Conservation (phyloP, 2,329 filamentous ascomycete genomes). For the Clonostachys byssicola region DNA sequence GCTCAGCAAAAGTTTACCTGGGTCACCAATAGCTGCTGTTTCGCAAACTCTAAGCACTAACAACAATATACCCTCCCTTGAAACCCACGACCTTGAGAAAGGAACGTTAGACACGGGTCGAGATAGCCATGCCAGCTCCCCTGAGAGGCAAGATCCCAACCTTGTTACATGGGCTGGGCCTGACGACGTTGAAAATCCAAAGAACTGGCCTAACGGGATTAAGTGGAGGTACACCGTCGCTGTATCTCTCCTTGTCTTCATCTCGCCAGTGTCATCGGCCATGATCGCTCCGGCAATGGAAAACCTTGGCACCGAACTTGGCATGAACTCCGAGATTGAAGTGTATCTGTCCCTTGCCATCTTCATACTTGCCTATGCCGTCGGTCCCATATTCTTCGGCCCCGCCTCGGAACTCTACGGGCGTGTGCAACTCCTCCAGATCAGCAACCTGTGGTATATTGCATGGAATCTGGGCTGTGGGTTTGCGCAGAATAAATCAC, state of each 20-base stretch:
- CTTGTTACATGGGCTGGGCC: background rate
- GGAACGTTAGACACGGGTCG: no score
- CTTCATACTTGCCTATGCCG: background rate
- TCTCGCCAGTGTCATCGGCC: background rate
- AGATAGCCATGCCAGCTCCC: no score
- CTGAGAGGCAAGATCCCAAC: no score
- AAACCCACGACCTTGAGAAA: no score
- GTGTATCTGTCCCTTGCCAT: background rate
- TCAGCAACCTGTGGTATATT: background rate
- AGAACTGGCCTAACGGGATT: background rate
- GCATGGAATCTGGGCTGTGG: background rate
- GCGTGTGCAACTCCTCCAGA: background rate
- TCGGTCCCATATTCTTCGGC: background rate
- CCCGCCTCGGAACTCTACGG: conserved; percentile 1
- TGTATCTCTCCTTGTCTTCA: background rate
- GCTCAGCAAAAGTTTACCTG: no score
- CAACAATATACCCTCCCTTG: no score
- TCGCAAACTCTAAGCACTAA: no score
- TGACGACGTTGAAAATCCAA: background rate
- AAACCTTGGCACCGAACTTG: background rate
- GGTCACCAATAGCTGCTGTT: no score
- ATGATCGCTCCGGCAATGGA: background rate
- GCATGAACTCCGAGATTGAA: background rate
- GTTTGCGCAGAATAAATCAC: background rate
- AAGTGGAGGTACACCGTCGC: conserved; percentile 1